Percentiles rank a stretch among this genome's conserved stretches.
These are phyloP conservation scores for Protea cynaroides DNA, from an alignment of 164 flowering plant species.

Conservation along the genomic window DNA sequence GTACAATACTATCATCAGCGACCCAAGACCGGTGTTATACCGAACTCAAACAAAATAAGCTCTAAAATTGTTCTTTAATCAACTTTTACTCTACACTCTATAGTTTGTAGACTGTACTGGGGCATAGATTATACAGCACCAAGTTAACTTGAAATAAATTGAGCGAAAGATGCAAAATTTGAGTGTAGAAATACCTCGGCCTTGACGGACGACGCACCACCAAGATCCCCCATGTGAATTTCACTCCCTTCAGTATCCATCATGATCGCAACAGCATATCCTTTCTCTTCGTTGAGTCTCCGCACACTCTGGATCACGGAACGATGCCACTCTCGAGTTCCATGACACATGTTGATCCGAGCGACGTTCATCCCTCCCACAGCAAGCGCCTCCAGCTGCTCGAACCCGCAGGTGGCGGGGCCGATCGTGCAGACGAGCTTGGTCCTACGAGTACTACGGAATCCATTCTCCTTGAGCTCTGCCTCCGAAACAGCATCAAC, in stretches of 20 bases:
- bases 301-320: slow-evolving; percentile 62
- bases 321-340: slow-evolving; percentile 83
- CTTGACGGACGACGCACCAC: slow-evolving; percentile 58
- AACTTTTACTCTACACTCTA: no score
- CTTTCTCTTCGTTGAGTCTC: slow-evolving; percentile 79
- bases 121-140: no score
- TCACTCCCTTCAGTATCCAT: slow-evolving; percentile 99
- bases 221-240: slow-evolving; percentile 97
- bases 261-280: slow-evolving; percentile 90
- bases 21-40: no score
- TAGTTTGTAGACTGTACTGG: no score
- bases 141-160: no score
- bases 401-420: slow-evolving; percentile 58
- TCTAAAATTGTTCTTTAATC: no score
- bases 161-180: not conserved
- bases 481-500: slow-evolving; percentile 33
- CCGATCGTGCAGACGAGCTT: slow-evolving; percentile 31
- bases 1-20: no score
- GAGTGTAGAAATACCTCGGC: slow-evolving; percentile 59
- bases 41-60: no score
- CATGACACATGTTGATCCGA: slow-evolving; percentile 89
- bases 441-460: slow-evolving; percentile 34
- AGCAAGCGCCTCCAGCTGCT: slow-evolving; percentile 84
- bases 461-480: slow-evolving; percentile 34
- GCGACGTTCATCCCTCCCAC: slow-evolving; percentile 97